phyloP scores from a whole-genome alignment of 352 stramenopile genomes.

The Globisporangium spiculum region DNA sequence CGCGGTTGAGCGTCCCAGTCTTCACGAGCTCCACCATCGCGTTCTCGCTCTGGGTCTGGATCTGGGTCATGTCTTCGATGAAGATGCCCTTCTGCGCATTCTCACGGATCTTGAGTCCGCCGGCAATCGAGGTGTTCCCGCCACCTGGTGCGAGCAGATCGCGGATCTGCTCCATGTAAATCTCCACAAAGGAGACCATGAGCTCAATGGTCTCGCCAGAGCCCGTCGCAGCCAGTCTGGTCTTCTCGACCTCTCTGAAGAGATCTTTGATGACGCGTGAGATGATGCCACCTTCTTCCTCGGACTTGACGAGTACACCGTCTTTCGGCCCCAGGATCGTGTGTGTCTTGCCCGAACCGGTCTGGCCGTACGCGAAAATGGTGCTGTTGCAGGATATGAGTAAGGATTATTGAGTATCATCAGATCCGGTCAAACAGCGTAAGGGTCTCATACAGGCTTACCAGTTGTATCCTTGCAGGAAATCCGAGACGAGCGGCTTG shows the following conservation, averaged over 20 bases:
- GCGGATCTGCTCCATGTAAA: slow-evolving; percentile 88
- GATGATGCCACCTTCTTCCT: slow-evolving; percentile 68
- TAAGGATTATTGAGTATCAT: not conserved
- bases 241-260: slow-evolving; percentile 31
- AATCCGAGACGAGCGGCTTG: slow-evolving; percentile 61
- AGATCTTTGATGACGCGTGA: slow-evolving; percentile 54
- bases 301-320: slow-evolving; percentile 46
- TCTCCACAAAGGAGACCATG: slow-evolving; percentile 78
- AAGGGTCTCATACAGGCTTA: slow-evolving; percentile 9
- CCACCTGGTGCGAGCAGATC: slow-evolving; percentile 46
- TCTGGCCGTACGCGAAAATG: slow-evolving; percentile 58
- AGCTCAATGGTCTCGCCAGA: slow-evolving; percentile 35
- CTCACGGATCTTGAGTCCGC: slow-evolving; percentile 73
- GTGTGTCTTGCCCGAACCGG: slow-evolving; percentile 58
- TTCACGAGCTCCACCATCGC: slow-evolving; percentile 68
- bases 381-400: slow-evolving; percentile 22
- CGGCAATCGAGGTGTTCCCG: slow-evolving; percentile 10
- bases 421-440: not conserved
- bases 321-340: slow-evolving; percentile 73
- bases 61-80: slow-evolving; percentile 69
- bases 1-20: slow-evolving; percentile 55
- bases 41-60: slow-evolving; percentile 31
- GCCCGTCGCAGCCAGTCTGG: slow-evolving; percentile 12
- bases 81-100: slow-evolving; percentile 64
- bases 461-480: slow-evolving; percentile 78